Evolutionary conservation across 2,329 filamentous ascomycete species (phyloP).

Genomic region (Sarocladium kiliense): DNA sequence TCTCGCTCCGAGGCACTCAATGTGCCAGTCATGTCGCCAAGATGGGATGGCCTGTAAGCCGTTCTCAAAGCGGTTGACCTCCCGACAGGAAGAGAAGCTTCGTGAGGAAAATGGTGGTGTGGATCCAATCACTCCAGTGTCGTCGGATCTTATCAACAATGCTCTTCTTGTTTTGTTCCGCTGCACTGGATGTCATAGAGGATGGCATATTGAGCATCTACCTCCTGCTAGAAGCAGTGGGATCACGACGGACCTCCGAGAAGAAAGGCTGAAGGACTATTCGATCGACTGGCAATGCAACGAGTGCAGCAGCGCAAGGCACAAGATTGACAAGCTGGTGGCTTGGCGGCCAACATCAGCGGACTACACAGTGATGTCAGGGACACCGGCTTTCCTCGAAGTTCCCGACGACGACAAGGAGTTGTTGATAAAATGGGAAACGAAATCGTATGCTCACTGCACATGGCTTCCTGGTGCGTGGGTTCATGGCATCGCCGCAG

Average conservation of each 20-base stretch:
- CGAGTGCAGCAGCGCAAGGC: slow-evolving; percentile 60
- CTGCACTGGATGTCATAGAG: slow-evolving; percentile 70
- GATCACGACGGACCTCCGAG: slow-evolving; percentile 25
- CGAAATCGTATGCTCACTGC: slow-evolving; percentile 74
- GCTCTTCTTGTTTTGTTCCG: slow-evolving; percentile 73
- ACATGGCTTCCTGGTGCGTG: slow-evolving; percentile 86
- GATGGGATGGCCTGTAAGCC: slow-evolving; percentile 66
- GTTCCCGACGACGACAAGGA: slow-evolving; percentile 64
- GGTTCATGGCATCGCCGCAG: slow-evolving; percentile 68
- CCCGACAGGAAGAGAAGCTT: slow-evolving; percentile 77
- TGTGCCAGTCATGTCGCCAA: slow-evolving; percentile 65
- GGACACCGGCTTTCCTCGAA: slow-evolving; percentile 37
- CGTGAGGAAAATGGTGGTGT: slow-evolving; percentile 72
- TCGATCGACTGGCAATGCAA: slow-evolving; percentile 72
- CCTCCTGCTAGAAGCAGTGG: slow-evolving; percentile 38
- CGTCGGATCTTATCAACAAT: slow-evolving; percentile 66
- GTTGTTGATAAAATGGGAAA: slow-evolving; percentile 86
- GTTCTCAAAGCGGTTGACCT: slow-evolving; percentile 67
- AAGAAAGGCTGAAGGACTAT: slow-evolving; percentile 66
- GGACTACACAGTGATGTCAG: not conserved
- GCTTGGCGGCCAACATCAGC: slow-evolving; percentile 70
- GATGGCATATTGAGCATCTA: slow-evolving; percentile 81
- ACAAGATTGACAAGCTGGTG: slow-evolving; percentile 72
- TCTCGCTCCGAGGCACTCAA: slow-evolving; percentile 62
- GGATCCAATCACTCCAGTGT: slow-evolving; percentile 68